These are phyloP conservation scores for Claviceps capensis DNA, from an alignment of 2,329 filamentous ascomycete species.

Conservation along the genomic window DNA sequence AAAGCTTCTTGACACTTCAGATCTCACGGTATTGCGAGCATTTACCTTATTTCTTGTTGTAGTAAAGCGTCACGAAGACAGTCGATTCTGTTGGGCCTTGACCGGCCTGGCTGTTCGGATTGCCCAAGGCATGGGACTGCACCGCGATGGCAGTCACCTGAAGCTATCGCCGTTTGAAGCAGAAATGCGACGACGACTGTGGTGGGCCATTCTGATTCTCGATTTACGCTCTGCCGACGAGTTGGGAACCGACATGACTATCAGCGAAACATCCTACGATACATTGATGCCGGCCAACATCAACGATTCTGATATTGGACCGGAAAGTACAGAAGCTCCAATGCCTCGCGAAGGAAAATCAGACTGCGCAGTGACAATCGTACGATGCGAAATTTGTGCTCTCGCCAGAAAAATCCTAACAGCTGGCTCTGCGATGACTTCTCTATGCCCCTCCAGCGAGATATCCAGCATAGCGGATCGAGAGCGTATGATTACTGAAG, in stretches of 20 bases:
- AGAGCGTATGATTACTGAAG: conserved; percentile 34
- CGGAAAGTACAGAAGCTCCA: conserved; percentile 33
- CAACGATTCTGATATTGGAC: conserved; percentile 33
- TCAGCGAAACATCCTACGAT: conserved; percentile 29
- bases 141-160: conserved; percentile 39
- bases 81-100: conserved; percentile 46
- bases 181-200: conserved; percentile 46
- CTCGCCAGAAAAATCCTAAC: conserved; percentile 23
- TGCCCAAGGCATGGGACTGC: conserved; percentile 45
- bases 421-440: conserved; percentile 20
- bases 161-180: conserved; percentile 42
- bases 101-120: conserved; percentile 45
- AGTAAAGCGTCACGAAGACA: conserved; percentile 31
- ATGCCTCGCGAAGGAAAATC: conserved; percentile 34
- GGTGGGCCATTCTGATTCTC: conserved; percentile 45
- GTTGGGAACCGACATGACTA: conserved; percentile 32
- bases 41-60: conserved; percentile 41
- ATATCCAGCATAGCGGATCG: conserved; percentile 20
- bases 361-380: conserved; percentile 33
- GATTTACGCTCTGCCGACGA: conserved; percentile 43
- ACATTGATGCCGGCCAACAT: conserved; percentile 35
- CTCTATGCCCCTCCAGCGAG: conserved; percentile 16
- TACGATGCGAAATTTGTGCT: conserved; percentile 38
- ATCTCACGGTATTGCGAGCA: conserved; percentile 43
- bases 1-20: conserved; percentile 42